Conservation (phyloP, 805 yeast genomes). For the Yarrowia deformans region DNA sequence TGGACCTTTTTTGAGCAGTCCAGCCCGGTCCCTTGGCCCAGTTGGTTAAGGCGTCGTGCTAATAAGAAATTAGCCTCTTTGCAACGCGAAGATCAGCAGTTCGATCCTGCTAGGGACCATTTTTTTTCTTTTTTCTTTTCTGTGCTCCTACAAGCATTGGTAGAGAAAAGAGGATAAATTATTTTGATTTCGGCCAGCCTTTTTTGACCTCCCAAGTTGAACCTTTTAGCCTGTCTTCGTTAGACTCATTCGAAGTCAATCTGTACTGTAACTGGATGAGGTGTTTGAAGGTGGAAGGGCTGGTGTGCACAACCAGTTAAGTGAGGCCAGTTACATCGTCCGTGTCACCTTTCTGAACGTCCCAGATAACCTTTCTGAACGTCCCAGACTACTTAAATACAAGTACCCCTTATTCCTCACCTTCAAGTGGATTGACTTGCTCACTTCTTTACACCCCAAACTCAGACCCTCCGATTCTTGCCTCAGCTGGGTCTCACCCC, state of each 20-base stretch:
- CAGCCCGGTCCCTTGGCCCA: slow-evolving; percentile 36
- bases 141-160: not conserved
- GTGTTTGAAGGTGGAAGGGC: too few relatives aligned
- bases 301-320: too few relatives aligned
- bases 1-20: not conserved
- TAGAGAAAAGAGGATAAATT: too few relatives aligned
- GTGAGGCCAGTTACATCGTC: too few relatives aligned
- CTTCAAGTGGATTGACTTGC: too few relatives aligned
- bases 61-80: slow-evolving; percentile 39
- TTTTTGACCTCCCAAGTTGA: not conserved
- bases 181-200: not conserved
- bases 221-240: not conserved
- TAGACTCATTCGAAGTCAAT: not conserved
- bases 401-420: too few relatives aligned
- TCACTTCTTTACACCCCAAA: not conserved
- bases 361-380: too few relatives aligned
- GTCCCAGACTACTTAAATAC: too few relatives aligned
- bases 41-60: slow-evolving; percentile 40
- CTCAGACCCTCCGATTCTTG: too few relatives aligned
- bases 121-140: not conserved
- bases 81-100: slow-evolving; percentile 59
- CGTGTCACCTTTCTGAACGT: too few relatives aligned
- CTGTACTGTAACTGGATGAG: too few relatives aligned
- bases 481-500: not conserved
- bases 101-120: slow-evolving; percentile 54